Evolutionary conservation across 116 monocot species (phyloP), one percentile per base, ranked within the genome.

Genomic region (Trichopus zeylanicus): DNA sequence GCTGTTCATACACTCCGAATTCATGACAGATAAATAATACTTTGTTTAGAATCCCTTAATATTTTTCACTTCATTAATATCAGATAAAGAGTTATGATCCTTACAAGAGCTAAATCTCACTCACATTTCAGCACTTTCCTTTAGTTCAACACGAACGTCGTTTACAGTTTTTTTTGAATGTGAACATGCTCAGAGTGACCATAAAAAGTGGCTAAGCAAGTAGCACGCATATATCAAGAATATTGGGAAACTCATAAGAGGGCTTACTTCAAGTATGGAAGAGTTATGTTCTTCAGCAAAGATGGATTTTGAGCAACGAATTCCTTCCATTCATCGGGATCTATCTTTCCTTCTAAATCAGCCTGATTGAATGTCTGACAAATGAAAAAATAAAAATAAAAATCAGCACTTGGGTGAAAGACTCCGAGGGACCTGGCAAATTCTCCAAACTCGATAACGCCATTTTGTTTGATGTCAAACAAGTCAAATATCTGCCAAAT

Each of bases 391-490:
- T 26, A 55, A 67, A 54, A 10, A 27, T 24, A 26, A 55, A 0
- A n/a, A 64, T 30, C 38, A 19, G 25, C 52, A 61, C 18, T 19
- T 19, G 11, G 95, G 47, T 95, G 95, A 62, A 95, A 95, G 54
- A 86, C 49, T 53, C 71, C 84, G 6, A 95, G 78, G 15, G 95
- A 90, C 46, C 84, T 72, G 57, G 90, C 84, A 78, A 95, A 95
- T 66, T 90, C 90, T 55, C 77, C 90, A 63, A 95, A 95, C 31
- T 95, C 95, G 39, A 95, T 87, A 39, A 95, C 90, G 10, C 91
- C 90, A 55, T 90, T 95, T 46, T 70, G 61, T 60, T 95, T 95
- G 23, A 81, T 27, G 58, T 95, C 95, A 73, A 95, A 90, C 42
- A 87, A 56, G 61, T 90, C 87, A 75, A 95, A 95, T 47, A 95